Evolutionary conservation across 108 stramenopile species (phyloP), one percentile per base, ranked within the genome.

Genomic region (Skeletonema marinoi): DNA sequence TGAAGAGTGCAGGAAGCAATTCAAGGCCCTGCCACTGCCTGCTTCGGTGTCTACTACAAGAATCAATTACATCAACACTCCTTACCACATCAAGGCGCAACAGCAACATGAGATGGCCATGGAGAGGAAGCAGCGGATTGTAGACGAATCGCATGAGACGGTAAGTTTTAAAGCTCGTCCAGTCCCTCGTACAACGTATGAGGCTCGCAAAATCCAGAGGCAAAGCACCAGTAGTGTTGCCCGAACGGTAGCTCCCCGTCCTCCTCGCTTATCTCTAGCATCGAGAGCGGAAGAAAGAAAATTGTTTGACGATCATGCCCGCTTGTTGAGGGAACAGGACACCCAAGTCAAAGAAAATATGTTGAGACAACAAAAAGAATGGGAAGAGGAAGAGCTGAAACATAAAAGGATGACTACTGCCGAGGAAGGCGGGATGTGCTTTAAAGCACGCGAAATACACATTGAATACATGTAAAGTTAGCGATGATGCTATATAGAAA

Each of bases 1-100:
- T n/a, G 76, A 77, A 50, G 76, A 77, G 67, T 77, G 76, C 46
- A 50, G 65, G 51, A 69, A 77, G 8, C 68, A 70, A 60, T 77
- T 77, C 69, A 68, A 69, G 25, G 54, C 54, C 25, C n/a, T 56
- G 2, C 71, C 66, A 60, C 44, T 73, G 17, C 71, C 78, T 25
- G 31, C 25, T 68, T 38, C 44, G 11, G 58, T 54, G 4, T 71
- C 60, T n/a, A 36, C 46, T 16, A 65, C 54, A n/a, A 29, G 59
- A 17, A 35, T 33, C 38, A 65, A 71, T 32, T 32, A 58, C 3
- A 21, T 14, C 50, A 66, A 14, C 19, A 58, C 60, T 30, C 75
- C 75, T 14, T 76, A 66, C 35, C 65, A 76, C n/a, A 62, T 76
- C 25, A 29, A 67, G 16, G 78, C 71, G 6, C 56, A 73, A 33